phyloP scores from a whole-genome alignment of 2,329 filamentous ascomycete species.

The Colletotrichum lupini region DNA sequence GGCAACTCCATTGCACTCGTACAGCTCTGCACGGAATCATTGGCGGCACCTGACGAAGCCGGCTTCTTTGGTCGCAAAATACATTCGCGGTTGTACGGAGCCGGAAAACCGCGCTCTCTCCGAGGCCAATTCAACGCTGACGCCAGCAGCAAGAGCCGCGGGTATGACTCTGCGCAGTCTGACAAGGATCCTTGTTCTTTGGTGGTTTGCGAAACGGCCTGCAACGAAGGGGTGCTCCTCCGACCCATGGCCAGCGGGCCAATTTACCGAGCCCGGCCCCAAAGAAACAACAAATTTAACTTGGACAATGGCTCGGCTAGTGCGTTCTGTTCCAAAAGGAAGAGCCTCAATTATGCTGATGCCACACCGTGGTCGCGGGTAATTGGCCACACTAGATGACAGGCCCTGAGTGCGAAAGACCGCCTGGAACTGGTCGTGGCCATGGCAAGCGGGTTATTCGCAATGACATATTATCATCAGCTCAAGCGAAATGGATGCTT shows the following conservation, averaged over 20 bases:
- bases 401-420: background rate
- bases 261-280: background rate
- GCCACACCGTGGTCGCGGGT: background rate
- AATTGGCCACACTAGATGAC: background rate
- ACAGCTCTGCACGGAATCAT: background rate
- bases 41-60: background rate
- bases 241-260: background rate
- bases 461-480: background rate
- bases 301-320: background rate
- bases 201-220: conserved; percentile 22
- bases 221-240: conserved; percentile 10
- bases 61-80: background rate
- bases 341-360: background rate
- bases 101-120: no score
- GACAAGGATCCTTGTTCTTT: conserved; percentile 8
- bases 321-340: background rate
- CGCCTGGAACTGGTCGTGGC: background rate
- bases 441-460: background rate
- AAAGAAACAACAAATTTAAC: background rate
- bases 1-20: background rate
- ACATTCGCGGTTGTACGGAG: background rate
- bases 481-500: no score
- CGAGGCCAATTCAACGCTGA: background rate
- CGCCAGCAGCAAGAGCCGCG: background rate
- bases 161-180: background rate